Conservation (phyloP, 257 asterid genomes). For the Fraxinus americana region DNA sequence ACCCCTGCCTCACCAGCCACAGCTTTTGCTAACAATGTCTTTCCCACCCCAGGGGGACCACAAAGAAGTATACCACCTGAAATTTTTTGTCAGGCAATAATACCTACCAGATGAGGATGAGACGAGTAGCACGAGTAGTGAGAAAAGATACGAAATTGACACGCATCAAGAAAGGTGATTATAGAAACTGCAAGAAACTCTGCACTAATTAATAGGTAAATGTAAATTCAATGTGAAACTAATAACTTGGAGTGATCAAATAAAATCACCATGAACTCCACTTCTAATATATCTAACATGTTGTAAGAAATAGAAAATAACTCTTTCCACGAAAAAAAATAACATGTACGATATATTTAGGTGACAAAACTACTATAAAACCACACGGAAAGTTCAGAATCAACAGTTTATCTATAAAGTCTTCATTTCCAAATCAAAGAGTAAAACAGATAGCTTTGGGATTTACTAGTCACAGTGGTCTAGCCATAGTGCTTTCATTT, state of each 20-base stretch:
- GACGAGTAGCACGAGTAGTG: constrained; percentile 4
- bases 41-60: constrained; percentile 99
- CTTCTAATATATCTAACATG: neutral
- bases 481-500: neutral
- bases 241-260: neutral
- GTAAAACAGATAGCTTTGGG: neutral
- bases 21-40: constrained; percentile 95
- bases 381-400: neutral
- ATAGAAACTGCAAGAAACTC: neutral
- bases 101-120: constrained; percentile 24
- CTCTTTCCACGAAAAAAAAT: neutral
- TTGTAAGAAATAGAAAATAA: neutral
- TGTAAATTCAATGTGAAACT: neutral
- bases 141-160: neutral
- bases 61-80: constrained; percentile 97
- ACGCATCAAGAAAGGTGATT: constrained; percentile 1
- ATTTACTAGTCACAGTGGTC: neutral
- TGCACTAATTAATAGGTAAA: neutral
- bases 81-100: constrained; percentile 21
- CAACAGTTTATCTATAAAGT: neutral
- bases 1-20: constrained; percentile 99
- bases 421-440: constrained; percentile 1
- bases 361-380: neutral
- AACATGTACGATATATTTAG: neutral
- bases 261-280: neutral